Evolutionary conservation across 2,329 filamentous ascomycete species (phyloP).

Genomic region (Sporothrix sp.): DNA sequence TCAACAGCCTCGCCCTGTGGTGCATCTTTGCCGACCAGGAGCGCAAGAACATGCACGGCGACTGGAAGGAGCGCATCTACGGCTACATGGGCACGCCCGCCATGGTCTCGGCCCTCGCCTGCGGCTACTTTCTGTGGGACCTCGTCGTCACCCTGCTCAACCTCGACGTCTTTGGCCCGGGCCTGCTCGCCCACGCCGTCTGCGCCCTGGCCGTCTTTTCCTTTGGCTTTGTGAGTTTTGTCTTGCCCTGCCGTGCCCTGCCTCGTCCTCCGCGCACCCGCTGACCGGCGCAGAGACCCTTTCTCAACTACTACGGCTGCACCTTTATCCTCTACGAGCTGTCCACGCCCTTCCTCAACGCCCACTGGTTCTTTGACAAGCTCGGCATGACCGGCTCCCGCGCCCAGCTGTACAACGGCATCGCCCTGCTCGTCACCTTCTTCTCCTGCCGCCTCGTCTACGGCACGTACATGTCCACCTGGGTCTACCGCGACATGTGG

Average conservation of each 20-base stretch:
- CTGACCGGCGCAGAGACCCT: slow-evolving; percentile 52
- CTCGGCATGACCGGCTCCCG: slow-evolving; percentile 66
- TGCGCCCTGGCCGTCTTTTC: slow-evolving; percentile 65
- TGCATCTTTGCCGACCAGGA: slow-evolving; percentile 61
- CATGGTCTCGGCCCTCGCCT: slow-evolving; percentile 65
- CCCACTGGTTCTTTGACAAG: slow-evolving; percentile 92
- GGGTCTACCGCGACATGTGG: slow-evolving; percentile 63
- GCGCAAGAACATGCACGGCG: slow-evolving; percentile 47
- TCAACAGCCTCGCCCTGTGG: slow-evolving; percentile 65
- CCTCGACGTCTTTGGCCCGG: slow-evolving; percentile 62
- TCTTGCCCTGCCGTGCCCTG: too few species aligned
- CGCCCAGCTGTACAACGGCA: slow-evolving; percentile 67
- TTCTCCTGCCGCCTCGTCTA: slow-evolving; percentile 69
- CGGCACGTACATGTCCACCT: slow-evolving; percentile 61
- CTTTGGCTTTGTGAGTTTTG: slow-evolving; percentile 63
- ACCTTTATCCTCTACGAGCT: slow-evolving; percentile 84
- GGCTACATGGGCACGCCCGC: slow-evolving; percentile 65
- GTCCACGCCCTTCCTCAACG: slow-evolving; percentile 74
- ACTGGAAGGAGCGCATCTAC: slow-evolving; percentile 58
- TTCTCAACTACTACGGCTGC: slow-evolving; percentile 72
- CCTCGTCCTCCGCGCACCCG: background rate
- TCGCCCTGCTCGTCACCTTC: slow-evolving; percentile 62
- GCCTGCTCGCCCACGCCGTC: slow-evolving; percentile 67
- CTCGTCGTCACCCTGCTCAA: slow-evolving; percentile 58
- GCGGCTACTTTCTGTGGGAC: slow-evolving; percentile 82